These are phyloP conservation scores for Coemansia sp. DNA, from an alignment of 192 early-diverging fungal genomes.

Conservation along the genomic window DNA sequence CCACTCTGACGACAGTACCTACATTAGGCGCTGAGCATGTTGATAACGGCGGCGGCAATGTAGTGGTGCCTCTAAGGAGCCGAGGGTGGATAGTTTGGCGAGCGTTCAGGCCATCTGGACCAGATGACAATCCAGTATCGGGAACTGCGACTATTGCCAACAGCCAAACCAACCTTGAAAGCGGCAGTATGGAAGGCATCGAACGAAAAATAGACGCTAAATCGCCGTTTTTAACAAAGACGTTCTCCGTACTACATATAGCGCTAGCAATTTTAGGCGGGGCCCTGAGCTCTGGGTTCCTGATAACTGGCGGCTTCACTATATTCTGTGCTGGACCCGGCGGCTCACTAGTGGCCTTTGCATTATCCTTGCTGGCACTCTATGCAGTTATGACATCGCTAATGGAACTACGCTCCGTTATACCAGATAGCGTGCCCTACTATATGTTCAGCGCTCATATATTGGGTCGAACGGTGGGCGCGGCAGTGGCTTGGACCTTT, in stretches of 20 bases:
- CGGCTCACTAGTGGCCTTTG: conserved; percentile 16
- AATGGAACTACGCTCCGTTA: conserved; percentile 19
- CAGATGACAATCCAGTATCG: neutral
- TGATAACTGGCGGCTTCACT: conserved; percentile 20
- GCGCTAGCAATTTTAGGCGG: conserved; percentile 4
- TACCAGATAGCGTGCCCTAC: conserved; percentile 16
- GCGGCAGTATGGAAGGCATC: neutral
- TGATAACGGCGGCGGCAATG: neutral
- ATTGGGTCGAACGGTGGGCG: conserved; percentile 16
- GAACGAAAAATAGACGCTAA: neutral
- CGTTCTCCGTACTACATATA: neutral
- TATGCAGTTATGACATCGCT: conserved; percentile 28
- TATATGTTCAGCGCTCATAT: conserved; percentile 22
- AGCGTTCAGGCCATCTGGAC: neutral
- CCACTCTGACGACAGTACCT: neutral
- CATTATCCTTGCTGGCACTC: neutral
- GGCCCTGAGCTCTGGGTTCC: conserved; percentile 11
- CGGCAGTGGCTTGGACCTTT: conserved; percentile 18
- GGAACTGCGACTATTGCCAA: neutral
- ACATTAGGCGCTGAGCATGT: neutral
- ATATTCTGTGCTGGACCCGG: conserved; percentile 24
- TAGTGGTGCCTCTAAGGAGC: neutral
- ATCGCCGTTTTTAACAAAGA: neutral
- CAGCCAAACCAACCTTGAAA: neutral
- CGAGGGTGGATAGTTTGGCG: neutral